Evolutionary conservation across 441 rosid genomes (phyloP).

Genomic region (Hura crepitans): DNA sequence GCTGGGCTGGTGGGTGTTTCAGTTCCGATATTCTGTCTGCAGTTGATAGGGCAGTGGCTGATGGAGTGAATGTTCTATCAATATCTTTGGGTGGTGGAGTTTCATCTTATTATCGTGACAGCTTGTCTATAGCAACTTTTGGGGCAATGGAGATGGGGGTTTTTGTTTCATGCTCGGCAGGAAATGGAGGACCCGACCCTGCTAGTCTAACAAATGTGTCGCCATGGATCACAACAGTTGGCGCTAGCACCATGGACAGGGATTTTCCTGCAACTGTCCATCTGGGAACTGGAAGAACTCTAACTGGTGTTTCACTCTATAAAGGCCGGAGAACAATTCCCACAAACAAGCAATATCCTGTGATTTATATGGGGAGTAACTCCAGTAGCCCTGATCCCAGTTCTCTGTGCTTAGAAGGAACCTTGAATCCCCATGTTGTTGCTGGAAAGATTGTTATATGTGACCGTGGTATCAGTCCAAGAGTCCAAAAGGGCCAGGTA

Average conservation of each 20-base stretch:
- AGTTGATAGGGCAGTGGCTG: conserved; percentile 72
- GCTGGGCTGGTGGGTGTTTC: conserved; percentile 70
- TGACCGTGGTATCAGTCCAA: conserved; percentile 72
- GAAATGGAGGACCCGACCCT: conserved; percentile 83
- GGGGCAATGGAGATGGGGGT: conserved; percentile 63
- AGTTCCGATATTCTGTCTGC: conserved; percentile 83
- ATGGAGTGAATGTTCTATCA: conserved; percentile 76
- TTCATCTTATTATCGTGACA: conserved; percentile 54
- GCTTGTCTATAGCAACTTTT: conserved; percentile 75
- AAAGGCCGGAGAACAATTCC: conserved; percentile 50
- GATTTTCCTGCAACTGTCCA: conserved; percentile 62
- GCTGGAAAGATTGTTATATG: conserved; percentile 76
- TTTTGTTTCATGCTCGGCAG: conserved; percentile 83
- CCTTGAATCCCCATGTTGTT: conserved; percentile 47
- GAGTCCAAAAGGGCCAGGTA: conserved; percentile 82
- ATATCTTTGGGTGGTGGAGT: conserved; percentile 82
- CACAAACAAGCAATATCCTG: conserved; percentile 42
- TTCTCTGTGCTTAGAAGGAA: conserved; percentile 61
- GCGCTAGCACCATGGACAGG: conserved; percentile 75
- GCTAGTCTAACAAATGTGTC: conserved; percentile 72
- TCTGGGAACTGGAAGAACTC: conserved; percentile 58
- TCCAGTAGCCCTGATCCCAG: conserved; percentile 39
- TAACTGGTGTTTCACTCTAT: conserved; percentile 66
- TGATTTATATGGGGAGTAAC: conserved; percentile 54
- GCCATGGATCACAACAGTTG: conserved; percentile 88